Evolutionary conservation across 345 rosid genomes (phyloP).

Genomic region (Syzygium jambos): DNA sequence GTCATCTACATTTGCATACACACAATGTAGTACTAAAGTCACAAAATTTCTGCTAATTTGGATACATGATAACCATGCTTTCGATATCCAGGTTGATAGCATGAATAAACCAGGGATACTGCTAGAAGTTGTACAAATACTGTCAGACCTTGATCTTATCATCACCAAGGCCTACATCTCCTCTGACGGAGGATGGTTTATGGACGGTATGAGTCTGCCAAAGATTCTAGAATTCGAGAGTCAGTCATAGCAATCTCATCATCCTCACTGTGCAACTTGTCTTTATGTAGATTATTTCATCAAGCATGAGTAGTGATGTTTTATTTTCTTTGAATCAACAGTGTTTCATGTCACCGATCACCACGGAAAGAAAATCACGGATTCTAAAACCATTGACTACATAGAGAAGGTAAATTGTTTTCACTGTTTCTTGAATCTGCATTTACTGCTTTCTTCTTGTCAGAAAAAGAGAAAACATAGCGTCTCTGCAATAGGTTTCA

Average conservation of each 20-base stretch:
- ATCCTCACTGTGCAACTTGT: not conserved
- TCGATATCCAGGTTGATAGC: conserved; percentile 60
- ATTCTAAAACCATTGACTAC: conserved; percentile 38
- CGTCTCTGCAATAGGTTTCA: not conserved
- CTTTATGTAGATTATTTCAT: not conserved
- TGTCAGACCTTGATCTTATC: conserved; percentile 78
- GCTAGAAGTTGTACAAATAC: conserved; percentile 89
- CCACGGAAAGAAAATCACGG: conserved; percentile 57
- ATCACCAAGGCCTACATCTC: conserved; percentile 92
- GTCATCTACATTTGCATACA: not conserved
- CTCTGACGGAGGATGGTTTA: conserved; percentile 98
- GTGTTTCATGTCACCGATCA: conserved; percentile 56
- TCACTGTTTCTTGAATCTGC: not conserved
- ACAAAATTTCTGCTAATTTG: not conserved
- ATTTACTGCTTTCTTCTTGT: not conserved
- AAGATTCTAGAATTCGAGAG: not conserved
- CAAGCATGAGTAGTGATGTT: not conserved
- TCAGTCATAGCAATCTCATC: not conserved
- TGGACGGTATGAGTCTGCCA: conserved; percentile 60
- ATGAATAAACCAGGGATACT: conserved; percentile 92
- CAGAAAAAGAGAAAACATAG: not conserved
- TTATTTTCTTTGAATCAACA: not conserved
- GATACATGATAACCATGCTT: not conserved
- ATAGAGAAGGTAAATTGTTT: conserved; percentile 20
- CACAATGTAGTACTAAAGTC: not conserved